Evolutionary conservation across 148 eudicot species (phyloP), one percentile per base, ranked within the genome.

Genomic region (Tetragonia tetragonoides): DNA sequence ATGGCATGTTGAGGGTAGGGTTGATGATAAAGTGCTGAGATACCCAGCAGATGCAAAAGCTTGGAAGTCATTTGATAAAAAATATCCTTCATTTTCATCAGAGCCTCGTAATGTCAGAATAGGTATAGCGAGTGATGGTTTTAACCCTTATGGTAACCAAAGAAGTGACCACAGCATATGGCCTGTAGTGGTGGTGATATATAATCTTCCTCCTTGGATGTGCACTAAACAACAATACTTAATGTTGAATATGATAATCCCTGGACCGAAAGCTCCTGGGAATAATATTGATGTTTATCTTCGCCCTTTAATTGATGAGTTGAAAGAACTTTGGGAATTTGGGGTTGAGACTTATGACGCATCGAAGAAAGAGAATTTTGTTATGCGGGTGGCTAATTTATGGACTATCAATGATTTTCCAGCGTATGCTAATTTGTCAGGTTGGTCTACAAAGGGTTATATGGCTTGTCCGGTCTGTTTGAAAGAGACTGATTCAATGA

Each of bases 81-180:
- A 23, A 21, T 20, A 73, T 62, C 49, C 46, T 1, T 46, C 37
- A 1, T 84, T 84, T 54, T 40, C 61, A 3, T 7, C 18, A 4
- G 53, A 49, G 10, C 12, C 53, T 6, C 53, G 53, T 49, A 49
- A 49, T 49, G 53, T 49, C 0, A 49, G 53, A 10, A 0, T 49
- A 17, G 77, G 79, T 1, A 16, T 80, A 57, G 81, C 81, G 28
- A 77, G 63, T 49, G 83, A 80, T 68, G 81, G 83, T 0, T 83
- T 83, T 65, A 79, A 79, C 34, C 82, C 82, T 6, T 79, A 66
- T 54, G 59, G 72, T 0, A 41, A 44, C 8, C 57, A 77, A 42
- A 68, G 76, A 6, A 77, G 18, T 37, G 24, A 76, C 0, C 40
- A 83, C 76, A 83, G 74, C 59, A 81, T 62, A 51, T 81, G 84